Percentiles rank a stretch among this genome's conserved stretches.
Evolutionary conservation across 176 grass and related monocot genomes (phyloP).

Genomic region (Lolium multiflorum): DNA sequence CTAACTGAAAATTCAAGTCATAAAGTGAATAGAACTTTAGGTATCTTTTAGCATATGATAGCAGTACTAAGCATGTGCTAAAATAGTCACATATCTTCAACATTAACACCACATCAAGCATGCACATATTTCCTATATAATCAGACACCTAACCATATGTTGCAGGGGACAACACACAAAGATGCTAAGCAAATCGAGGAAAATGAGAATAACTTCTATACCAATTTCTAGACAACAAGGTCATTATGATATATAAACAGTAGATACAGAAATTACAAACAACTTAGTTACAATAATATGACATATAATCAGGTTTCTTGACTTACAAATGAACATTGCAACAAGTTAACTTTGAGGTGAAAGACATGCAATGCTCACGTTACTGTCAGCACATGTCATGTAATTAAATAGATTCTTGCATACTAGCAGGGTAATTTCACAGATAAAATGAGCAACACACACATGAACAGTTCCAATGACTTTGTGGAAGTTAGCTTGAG

Average conservation of each 20-base stretch:
- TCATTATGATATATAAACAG: neutral
- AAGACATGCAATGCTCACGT: neutral
- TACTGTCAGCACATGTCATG: conserved; percentile 5
- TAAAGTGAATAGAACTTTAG: neutral
- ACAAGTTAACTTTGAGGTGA: neutral
- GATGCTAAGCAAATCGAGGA: neutral
- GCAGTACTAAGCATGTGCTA: neutral
- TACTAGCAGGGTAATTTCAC: conserved; percentile 18
- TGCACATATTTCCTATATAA: neutral
- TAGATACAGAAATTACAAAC: neutral
- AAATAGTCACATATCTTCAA: neutral
- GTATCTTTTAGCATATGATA: conserved; percentile 2
- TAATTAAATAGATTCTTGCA: neutral
- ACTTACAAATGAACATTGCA: neutral
- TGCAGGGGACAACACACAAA: neutral
- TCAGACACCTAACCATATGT: neutral
- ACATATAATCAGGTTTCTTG: neutral
- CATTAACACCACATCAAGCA: neutral
- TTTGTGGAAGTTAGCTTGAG: neutral
- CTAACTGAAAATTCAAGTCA: neutral
- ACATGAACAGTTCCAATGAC: neutral
- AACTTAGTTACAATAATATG: neutral
- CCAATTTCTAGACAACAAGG: neutral
- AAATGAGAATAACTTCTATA: neutral
- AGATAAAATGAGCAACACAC: neutral